A percentile compares a stretch with the other conserved stretches of the same genome.
Evolutionary conservation across 176 grass and related monocot genomes (phyloP).

Genomic region (Triticum urartu): DNA sequence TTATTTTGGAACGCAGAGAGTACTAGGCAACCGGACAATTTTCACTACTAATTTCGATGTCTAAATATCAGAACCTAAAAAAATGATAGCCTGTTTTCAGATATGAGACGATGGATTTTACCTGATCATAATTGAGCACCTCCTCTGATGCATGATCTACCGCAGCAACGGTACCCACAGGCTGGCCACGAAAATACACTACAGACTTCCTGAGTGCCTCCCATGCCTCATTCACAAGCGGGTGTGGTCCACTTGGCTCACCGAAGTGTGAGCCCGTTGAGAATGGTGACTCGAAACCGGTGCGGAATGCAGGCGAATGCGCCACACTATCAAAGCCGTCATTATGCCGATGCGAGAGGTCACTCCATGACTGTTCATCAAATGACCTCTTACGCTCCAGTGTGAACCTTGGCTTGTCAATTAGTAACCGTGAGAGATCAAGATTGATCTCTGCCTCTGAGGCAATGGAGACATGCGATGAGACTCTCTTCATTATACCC

Average conservation of each 20-base stretch:
- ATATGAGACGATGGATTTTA: slow-evolving; percentile 16
- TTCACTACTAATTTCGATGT: neutral
- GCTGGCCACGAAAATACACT: slow-evolving; percentile 65
- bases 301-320: slow-evolving; percentile 47
- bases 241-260: slow-evolving; percentile 46
- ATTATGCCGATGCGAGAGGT: slow-evolving; percentile 44
- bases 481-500: slow-evolving; percentile 46
- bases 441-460: slow-evolving; percentile 75
- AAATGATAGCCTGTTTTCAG: neutral
- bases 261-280: slow-evolving; percentile 36
- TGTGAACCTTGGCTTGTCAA: slow-evolving; percentile 51
- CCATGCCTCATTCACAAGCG: slow-evolving; percentile 71
- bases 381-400: slow-evolving; percentile 83
- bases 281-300: slow-evolving; percentile 56
- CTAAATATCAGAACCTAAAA: neutral
- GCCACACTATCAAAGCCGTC: slow-evolving; percentile 64
- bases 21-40: neutral
- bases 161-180: slow-evolving; percentile 74
- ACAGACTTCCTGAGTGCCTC: slow-evolving; percentile 74
- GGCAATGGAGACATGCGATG: slow-evolving; percentile 54
- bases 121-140: slow-evolving; percentile 98
- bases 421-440: slow-evolving; percentile 49
- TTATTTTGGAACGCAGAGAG: neutral
- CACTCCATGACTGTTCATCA: slow-evolving; percentile 77
- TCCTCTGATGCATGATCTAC: slow-evolving; percentile 66